Percentiles rank a stretch among this genome's conserved stretches.
Evolutionary conservation across 208 protist genomes (phyloP).

Genomic region (Leishmania tropica): DNA sequence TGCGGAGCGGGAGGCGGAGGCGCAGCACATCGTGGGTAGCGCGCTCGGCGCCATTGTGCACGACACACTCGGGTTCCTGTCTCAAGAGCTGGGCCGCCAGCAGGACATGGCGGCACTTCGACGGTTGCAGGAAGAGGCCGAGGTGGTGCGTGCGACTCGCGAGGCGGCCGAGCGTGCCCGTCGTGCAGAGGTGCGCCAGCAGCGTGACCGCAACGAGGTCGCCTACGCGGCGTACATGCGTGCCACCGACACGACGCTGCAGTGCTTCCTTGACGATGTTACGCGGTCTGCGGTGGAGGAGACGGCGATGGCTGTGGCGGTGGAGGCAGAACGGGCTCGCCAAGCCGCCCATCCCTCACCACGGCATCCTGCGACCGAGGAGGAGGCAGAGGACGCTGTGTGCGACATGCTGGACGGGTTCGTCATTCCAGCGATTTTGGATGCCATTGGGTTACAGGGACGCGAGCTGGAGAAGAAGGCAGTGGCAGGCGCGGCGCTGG

Average conservation of each 20-base stretch:
- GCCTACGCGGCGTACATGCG: conserved; percentile 67
- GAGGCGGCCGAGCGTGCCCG: conserved; percentile 81
- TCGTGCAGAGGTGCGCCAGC: conserved; percentile 62
- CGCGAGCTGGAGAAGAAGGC: conserved; percentile 55
- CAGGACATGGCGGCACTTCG: conserved; percentile 68
- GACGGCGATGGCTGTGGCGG: conserved; percentile 73
- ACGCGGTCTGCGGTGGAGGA: conserved; percentile 42
- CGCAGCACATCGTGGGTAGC: conserved; percentile 52
- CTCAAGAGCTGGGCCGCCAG: conserved; percentile 83
- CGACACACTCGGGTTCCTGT: conserved; percentile 87
- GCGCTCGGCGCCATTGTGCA: conserved; percentile 82
- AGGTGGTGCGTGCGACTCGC: conserved; percentile 66
- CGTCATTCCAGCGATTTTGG: conserved; percentile 69
- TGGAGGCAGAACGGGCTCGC: conserved; percentile 48
- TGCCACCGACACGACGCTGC: conserved; percentile 62
- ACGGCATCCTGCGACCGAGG: conserved; percentile 21
- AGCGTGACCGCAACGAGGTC: conserved; percentile 76
- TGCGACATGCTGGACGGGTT: conserved; percentile 86
- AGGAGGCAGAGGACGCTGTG: conserved; percentile 38
- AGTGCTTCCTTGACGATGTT: conserved; percentile 72
- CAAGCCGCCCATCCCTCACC: conserved; percentile 42
- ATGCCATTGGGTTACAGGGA: conserved; percentile 44
- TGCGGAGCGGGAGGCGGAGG: conserved; percentile 51
- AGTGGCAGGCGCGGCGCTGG: conserved; percentile 44
- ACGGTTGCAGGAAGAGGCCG: conserved; percentile 56